Base-by-base conservation (phyloP, 2,329 filamentous ascomycete genomes). In the Phyllosticta citribraziliensis region DNA sequence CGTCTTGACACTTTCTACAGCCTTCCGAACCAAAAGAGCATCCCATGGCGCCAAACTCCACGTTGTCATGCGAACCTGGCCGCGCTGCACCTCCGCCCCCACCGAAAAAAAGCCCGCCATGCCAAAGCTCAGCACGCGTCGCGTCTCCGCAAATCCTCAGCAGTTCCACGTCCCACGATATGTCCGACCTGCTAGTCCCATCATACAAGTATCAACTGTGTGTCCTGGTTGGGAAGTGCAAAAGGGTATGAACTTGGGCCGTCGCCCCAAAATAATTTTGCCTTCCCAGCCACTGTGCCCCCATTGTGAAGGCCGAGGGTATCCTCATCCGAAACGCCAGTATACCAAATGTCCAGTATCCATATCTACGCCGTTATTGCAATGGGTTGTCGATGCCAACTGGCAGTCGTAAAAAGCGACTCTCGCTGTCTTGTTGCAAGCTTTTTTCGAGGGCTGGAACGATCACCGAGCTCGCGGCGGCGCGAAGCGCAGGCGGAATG, bases 401-500 rank as follows among this genome's bases (percentile, higher is more conserved):
- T 9, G 6, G 47, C 33, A 17, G 30, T 30, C n/a, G 22, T 20
- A 54, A 25, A 50, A 22, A 52, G 27, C 50, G 20, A 30, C 27
- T 30, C 27, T 30, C 50, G 54, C 53, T n/a, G 59, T 33, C 72
- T 73, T 73, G 69, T 67, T 67, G 58, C 65, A 59, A 52, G 67
- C 67, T 66, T 70, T 70, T 70, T 66, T 65, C 64, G 64, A 63
- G 70, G 67, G 68, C 67, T 67, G 67, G 67, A 62, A 64, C 62
- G 64, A 24, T 50, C 63, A 62, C 62, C 60, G 58, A 55, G 61
- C 60, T 35, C 59, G 61, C 55, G 62, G 69, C 27, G 76, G 75
- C 17, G 72, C 70, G 60, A 78, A 79, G 27, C 76, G 72, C 65
- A 78, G 73, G 51, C 76, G 69, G 61, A 80, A 79, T 53, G 76